Conservation (phyloP, 495 filamentous ascomycete species). For the Thermothielavioides terrestris region DNA sequence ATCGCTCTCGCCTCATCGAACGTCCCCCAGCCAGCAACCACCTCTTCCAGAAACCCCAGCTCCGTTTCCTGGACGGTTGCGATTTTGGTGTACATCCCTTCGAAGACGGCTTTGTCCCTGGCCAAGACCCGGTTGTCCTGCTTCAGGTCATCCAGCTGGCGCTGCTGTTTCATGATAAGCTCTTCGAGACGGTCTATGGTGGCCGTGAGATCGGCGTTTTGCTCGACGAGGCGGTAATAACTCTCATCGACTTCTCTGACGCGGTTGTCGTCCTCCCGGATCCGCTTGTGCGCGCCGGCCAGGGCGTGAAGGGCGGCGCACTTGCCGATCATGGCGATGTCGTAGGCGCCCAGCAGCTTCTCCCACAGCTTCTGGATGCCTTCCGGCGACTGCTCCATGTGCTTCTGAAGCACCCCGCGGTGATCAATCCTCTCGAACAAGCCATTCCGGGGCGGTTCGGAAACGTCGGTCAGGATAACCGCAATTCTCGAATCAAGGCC, state of each 20-base stretch:
- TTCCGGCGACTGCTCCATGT: not conserved
- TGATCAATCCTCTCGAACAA: not conserved
- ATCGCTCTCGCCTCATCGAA: not conserved
- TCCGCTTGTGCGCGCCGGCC: not conserved
- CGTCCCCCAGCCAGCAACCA: not conserved
- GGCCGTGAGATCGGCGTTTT: not conserved
- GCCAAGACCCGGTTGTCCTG: not conserved
- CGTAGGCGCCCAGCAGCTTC: not conserved
- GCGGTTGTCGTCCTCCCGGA: not conserved
- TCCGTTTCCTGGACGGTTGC: not conserved
- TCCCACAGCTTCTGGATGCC: not conserved
- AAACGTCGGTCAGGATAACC: not conserved
- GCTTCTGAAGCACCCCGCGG: not conserved
- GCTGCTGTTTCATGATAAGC: not conserved
- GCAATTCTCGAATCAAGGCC: not conserved
- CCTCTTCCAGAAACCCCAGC: not conserved
- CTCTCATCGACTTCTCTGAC: not conserved
- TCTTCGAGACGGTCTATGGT: not conserved
- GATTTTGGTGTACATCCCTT: not conserved
- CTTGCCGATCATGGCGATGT: not conserved
- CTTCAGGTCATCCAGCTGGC: not conserved
- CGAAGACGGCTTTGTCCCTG: not conserved
- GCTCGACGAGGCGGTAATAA: not conserved
- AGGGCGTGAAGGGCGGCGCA: not conserved
- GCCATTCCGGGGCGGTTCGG: not conserved